These are phyloP conservation scores for Monilinia laxa DNA, from an alignment of 2,329 filamentous ascomycete genomes.

Conservation along the genomic window DNA sequence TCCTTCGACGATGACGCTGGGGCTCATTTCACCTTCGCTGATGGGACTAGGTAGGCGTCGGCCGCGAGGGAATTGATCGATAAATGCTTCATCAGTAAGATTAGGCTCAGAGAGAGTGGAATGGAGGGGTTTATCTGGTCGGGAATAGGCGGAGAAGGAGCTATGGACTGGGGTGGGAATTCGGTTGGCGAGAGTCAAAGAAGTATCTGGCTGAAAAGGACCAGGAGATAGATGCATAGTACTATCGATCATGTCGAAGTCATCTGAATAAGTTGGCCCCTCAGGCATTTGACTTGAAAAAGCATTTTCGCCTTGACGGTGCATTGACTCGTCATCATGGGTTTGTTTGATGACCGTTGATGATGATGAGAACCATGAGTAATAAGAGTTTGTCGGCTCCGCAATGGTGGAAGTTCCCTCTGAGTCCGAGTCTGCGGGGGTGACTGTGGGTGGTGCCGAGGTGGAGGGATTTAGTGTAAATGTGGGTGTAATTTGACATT, in stretches of 20 bases:
- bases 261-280: slow-evolving; percentile 34
- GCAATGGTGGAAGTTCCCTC: slow-evolving; percentile 32
- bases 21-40: slow-evolving; percentile 40
- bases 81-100: slow-evolving; percentile 32
- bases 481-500: slow-evolving; percentile 28
- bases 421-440: slow-evolving; percentile 38
- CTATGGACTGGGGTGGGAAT: slow-evolving; percentile 42
- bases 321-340: slow-evolving; percentile 27
- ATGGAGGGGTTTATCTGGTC: slow-evolving; percentile 7
- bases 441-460: slow-evolving; percentile 38
- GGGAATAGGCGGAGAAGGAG: slow-evolving; percentile 35
- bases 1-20: slow-evolving; percentile 36
- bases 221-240: slow-evolving; percentile 36
- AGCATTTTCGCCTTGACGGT: slow-evolving; percentile 24
- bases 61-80: slow-evolving; percentile 34
- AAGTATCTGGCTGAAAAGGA: slow-evolving; percentile 36
- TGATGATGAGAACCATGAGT: slow-evolving; percentile 35
- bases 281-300: slow-evolving; percentile 36
- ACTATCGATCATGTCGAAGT: slow-evolving; percentile 40
- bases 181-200: slow-evolving; percentile 35
- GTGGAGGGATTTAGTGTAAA: slow-evolving; percentile 29
- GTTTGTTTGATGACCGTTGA: slow-evolving; percentile 31
- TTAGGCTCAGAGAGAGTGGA: slow-evolving; percentile 39
- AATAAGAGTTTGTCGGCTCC: slow-evolving; percentile 32
- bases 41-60: slow-evolving; percentile 41